Evolutionary conservation across 2,329 filamentous ascomycete genomes (phyloP).

Genomic region (Truncatella angustata): DNA sequence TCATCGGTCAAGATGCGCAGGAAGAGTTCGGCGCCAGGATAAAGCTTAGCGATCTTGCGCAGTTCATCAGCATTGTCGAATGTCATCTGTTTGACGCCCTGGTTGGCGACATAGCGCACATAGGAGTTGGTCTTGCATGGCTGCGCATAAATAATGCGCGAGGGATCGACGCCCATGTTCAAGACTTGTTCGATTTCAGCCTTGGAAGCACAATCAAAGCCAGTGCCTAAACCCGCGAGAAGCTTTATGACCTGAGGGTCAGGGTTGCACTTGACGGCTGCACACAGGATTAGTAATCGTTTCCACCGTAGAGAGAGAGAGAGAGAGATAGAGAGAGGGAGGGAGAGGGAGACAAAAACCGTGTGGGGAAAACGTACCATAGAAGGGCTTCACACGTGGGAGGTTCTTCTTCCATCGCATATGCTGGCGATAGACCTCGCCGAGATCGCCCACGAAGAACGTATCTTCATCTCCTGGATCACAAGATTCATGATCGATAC

Average conservation of each 20-base stretch:
- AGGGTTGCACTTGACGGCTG: conserved; percentile 99
- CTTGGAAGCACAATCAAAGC: conserved; percentile 98
- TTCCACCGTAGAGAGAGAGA: no score
- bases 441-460: conserved; percentile 97
- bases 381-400: conserved; percentile 90
- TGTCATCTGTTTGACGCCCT: conserved; percentile 95
- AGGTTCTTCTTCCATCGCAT: conserved; percentile 96
- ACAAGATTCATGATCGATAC: conserved; percentile 83
- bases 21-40: conserved; percentile 84
- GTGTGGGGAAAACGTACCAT: conserved; percentile 59
- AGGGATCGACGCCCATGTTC: conserved; percentile 75
- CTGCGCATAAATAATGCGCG: conserved; percentile 97
- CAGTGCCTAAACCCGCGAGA: conserved; percentile 82
- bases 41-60: conserved; percentile 94
- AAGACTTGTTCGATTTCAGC: conserved; percentile 92
- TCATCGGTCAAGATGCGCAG: conserved; percentile 96
- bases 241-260: conserved; percentile 86
- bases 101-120: conserved; percentile 80
- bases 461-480: conserved; percentile 93
- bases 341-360: neutral
- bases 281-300: no score
- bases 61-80: conserved; percentile 98
- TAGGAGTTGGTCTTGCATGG: conserved; percentile 99
- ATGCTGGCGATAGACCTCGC: conserved; percentile 98
- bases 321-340: no score